These are phyloP conservation scores for Apiotrichum porosum DNA, from an alignment of 1,284 basidiomycete genomes.

Conservation along the genomic window DNA sequence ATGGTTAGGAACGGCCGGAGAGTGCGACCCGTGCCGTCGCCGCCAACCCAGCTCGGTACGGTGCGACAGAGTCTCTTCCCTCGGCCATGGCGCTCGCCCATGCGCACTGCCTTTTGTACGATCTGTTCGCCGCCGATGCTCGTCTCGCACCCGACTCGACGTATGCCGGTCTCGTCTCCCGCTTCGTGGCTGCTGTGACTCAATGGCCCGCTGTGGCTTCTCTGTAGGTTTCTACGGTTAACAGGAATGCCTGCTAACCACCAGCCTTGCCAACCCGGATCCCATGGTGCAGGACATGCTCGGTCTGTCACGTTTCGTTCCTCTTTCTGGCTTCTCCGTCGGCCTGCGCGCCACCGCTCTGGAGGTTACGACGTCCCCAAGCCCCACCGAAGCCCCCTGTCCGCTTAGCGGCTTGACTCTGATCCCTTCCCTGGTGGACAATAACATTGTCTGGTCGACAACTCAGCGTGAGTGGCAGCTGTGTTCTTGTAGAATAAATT, in stretches of 20 bases:
- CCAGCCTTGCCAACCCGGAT: neutral
- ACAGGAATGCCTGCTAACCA: neutral
- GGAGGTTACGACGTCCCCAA: neutral
- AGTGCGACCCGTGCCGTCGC: conserved; percentile 2
- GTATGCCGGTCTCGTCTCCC: conserved; percentile 4
- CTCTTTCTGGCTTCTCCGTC: neutral
- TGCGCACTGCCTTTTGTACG: conserved; percentile 9
- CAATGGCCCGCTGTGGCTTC: conserved; percentile 2
- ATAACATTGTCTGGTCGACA: conserved; percentile 1
- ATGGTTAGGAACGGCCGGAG: neutral
- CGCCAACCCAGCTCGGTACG: conserved; percentile 1
- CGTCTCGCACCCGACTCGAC: conserved; percentile 2
- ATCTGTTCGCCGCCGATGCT: conserved; percentile 8
- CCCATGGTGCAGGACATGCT: neutral
- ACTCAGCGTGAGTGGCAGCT: conserved; percentile 1
- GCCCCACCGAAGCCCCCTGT: neutral
- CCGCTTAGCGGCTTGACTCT: neutral
- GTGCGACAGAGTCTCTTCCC: neutral
- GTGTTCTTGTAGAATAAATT: too few relatives aligned
- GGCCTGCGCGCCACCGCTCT: conserved; percentile 2
- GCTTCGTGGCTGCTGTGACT: conserved; percentile 1
- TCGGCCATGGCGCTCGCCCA: conserved; percentile 8
- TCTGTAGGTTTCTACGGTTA: neutral
- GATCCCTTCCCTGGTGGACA: neutral
- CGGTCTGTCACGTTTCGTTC: neutral